Percentiles rank a stretch among this genome's conserved stretches.
Conservation (phyloP, 108 stramenopile genomes). For the Cyclotella cryptica region DNA sequence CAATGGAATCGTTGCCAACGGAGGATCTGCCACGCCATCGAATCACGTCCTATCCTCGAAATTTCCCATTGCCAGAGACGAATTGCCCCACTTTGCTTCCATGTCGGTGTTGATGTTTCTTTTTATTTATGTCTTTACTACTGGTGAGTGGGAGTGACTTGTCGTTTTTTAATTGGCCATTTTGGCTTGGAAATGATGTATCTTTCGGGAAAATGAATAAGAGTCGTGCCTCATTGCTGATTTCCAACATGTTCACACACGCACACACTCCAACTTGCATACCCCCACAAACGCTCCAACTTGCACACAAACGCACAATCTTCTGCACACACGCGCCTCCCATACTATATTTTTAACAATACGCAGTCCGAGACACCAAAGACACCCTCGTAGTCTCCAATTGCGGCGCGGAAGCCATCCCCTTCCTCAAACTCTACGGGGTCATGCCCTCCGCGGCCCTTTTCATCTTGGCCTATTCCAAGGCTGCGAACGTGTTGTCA, state of each 20-base stretch:
- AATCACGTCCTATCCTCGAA: constrained; percentile 33
- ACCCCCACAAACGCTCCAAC: no score
- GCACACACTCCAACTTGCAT: no score
- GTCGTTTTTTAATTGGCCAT: background rate
- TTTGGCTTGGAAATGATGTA: background rate
- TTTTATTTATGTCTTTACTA: constrained; percentile 84
- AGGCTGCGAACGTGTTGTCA: constrained; percentile 51
- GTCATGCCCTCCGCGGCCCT: constrained; percentile 51
- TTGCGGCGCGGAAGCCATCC: constrained; percentile 85
- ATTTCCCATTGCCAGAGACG: constrained; percentile 36
- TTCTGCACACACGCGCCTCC: no score
- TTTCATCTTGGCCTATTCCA: constrained; percentile 64
- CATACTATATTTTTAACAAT: no score
- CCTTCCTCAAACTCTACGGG: constrained; percentile 72
- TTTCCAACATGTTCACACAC: no score
- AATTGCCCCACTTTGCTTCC: constrained; percentile 63
- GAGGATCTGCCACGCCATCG: background rate
- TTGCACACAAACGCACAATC: no score
- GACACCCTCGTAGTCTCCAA: constrained; percentile 81
- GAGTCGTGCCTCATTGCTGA: no score
- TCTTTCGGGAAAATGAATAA: no score
- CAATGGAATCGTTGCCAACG: background rate
- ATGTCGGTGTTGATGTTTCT: constrained; percentile 78
- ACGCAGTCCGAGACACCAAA: constrained; percentile 71
- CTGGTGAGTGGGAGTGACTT: constrained; percentile 27